Base-by-base conservation (phyloP, 352 stramenopile genomes). In the Phytophthora fragariae region DNA sequence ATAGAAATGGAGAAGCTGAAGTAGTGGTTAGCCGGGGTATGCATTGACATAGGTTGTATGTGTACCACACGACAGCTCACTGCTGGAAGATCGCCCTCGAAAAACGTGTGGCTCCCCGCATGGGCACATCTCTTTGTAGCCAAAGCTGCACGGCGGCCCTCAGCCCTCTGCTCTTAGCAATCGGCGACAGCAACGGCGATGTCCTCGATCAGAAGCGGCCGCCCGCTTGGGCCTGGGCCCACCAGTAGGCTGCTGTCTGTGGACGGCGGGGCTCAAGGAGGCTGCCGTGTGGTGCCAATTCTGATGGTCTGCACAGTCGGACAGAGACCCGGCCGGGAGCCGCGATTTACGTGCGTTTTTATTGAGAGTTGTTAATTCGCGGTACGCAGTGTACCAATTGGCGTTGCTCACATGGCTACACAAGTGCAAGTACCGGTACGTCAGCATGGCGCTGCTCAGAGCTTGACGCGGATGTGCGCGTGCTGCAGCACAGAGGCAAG, bases 401-500 rank as follows among this genome's bases (percentile, higher is more conserved):
- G 41, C 56, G 52, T 50, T 59, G n/a, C 3, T 55, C 57, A 62
- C 59, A 62, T 75, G 68, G 61, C 66, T 74, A 54, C 49, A 52
- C 17, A 49, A 35, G 27, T n/a, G n/a, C n/a, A n/a, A n/a, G n/a
- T n/a, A n/a, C n/a, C n/a, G n/a, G n/a, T 56, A 31, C 68, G 59
- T 72, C 73, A 54, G 50, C 37, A 31, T 0, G n/a, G n/a, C 15
- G n/a, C 44, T 52, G 46, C 46, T 75, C 61, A 93, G 55, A 95
- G 80, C 52, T 94, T 95, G 72, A 95, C 90, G 60, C 86, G 86
- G 62, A 96, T 73, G 21, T 82, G 53, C 4, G 61, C 59, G 27
- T 74, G 65, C 63, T 92, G 82, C n/a, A 96, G 67, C 21, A 86
- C 44, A 2, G 84, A 86, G 10, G 87, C 82, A 8, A 94, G 63